Evolutionary conservation across 2,329 filamentous ascomycete species (phyloP), one percentile per base, ranked within the genome.

Genomic region (Diaporthe destruens): DNA sequence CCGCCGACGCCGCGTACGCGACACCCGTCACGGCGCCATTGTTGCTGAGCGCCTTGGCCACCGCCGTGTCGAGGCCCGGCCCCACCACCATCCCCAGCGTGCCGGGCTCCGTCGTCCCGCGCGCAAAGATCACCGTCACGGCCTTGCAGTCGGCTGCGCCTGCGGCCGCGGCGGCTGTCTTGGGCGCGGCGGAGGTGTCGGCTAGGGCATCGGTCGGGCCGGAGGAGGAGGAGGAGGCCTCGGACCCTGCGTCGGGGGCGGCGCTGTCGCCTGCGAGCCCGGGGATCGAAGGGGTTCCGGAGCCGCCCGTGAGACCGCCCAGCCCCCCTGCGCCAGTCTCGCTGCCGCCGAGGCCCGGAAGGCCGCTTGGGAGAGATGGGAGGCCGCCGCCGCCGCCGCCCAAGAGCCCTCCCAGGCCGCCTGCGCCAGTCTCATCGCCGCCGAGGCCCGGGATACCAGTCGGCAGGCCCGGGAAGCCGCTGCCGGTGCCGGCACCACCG

Each of bases 51-150:
- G 63, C 73, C 18, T 59, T 61, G 34, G 61, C 25, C 18, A 80
- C 42, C 1, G 75, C 77, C 3, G 68, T 63, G 44, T 75, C 55
- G 11, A 80, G 75, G 7, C 74, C 73, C 0, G 79, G 78, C 0
- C 79, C 79, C 18, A 76, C 76, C 3, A 79, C 34, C 51, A 61
- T 56, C n/a, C 78, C 78, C 11, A 80, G 56, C 39, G 77, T 79
- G 29, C 77, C 76, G 0, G 69, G 53, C 69, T 80, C 78, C 18
- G 72, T 76, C 11, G 79, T 80, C 12, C 78, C 79, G 29, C 79
- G 77, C 18, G 78, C 79, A 56, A 78, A 80, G 53, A 80, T 69
- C 34, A 80, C 67, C 42, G 76, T 76, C 20, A 79, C 71, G 12
- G 61, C 49, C 47, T 69, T 71, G 71, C 75, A 76, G 59, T 47